Evolutionary conservation across 73 alveolate species (phyloP).

Genomic region (Paramecium bursaria): DNA sequence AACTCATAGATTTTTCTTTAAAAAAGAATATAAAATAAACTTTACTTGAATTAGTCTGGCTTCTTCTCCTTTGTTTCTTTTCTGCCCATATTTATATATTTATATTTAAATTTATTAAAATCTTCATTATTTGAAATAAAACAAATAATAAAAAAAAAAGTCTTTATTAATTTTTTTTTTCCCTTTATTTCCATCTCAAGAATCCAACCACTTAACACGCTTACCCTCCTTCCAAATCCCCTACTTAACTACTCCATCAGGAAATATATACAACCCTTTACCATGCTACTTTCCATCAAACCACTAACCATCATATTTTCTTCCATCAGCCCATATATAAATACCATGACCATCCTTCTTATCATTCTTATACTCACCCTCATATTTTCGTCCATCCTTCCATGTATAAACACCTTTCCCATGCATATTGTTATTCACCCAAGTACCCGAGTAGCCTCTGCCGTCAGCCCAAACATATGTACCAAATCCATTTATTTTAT

Average conservation of each 20-base stretch:
- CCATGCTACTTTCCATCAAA: constrained; percentile 68
- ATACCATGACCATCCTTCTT: constrained; percentile 67
- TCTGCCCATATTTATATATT: constrained; percentile 54
- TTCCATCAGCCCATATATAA: constrained; percentile 70
- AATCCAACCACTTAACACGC: constrained; percentile 54
- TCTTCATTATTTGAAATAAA: neutral
- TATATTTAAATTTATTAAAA: constrained; percentile 1
- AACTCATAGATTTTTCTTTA: constrained; percentile 56
- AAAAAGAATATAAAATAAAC: neutral
- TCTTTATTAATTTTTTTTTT: no score
- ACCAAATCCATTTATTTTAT: constrained; percentile 77
- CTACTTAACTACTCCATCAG: constrained; percentile 48
- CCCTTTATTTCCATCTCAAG: neutral
- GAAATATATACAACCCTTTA: constrained; percentile 45
- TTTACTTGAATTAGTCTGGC: constrained; percentile 60
- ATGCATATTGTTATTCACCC: constrained; percentile 64
- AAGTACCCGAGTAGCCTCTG: constrained; percentile 54
- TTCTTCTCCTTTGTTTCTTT: constrained; percentile 60
- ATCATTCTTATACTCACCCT: constrained; percentile 64
- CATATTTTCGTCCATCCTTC: constrained; percentile 68
- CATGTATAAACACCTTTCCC: constrained; percentile 68
- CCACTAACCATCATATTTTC: constrained; percentile 70
- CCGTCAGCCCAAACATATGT: constrained; percentile 75
- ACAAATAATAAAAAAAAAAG: neutral
- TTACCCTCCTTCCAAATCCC: constrained; percentile 63